These are phyloP conservation scores for Fusarium anguioides DNA, from an alignment of 2,329 filamentous ascomycete species.

Conservation along the genomic window DNA sequence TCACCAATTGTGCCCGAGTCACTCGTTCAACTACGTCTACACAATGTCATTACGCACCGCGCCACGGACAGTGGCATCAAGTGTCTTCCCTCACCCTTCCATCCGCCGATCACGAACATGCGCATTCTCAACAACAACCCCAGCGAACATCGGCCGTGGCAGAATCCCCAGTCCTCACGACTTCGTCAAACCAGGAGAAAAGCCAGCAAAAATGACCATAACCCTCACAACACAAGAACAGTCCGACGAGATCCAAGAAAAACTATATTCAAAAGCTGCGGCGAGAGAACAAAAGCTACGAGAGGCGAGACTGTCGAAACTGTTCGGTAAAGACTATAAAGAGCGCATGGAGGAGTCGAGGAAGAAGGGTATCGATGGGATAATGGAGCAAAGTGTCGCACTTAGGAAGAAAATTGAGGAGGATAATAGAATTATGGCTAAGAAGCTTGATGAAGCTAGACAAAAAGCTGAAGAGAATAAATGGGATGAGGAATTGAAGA, in stretches of 20 bases:
- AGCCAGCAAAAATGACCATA: background rate
- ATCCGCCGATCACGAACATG: constrained; percentile 6
- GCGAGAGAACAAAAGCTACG: constrained; percentile 3
- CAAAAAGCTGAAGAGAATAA: too few species aligned
- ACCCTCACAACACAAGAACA: background rate
- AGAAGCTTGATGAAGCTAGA: constrained; percentile 11
- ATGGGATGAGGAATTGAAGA: background rate
- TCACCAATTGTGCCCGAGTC: background rate
- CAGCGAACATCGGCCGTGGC: background rate
- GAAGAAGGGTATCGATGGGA: too few species aligned
- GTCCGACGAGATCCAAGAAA: background rate
- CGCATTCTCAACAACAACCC: constrained; percentile 18
- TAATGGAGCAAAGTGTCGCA: too few species aligned
- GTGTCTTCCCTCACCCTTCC: background rate
- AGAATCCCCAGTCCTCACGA: background rate
- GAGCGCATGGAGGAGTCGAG: too few species aligned
- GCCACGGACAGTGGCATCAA: constrained; percentile 1
- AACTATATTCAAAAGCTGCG: background rate
- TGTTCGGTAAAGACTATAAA: too few species aligned
- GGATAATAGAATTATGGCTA: constrained; percentile 10
- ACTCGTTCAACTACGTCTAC: background rate
- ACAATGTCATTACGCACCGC: constrained; percentile 6
- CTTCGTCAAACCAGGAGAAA: background rate
- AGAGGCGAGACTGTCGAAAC: constrained; percentile 6
- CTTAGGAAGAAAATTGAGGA: background rate